Evolutionary conservation across 202 grass and related monocot genomes (phyloP).

Genomic region (Hordeum pubiflorum): DNA sequence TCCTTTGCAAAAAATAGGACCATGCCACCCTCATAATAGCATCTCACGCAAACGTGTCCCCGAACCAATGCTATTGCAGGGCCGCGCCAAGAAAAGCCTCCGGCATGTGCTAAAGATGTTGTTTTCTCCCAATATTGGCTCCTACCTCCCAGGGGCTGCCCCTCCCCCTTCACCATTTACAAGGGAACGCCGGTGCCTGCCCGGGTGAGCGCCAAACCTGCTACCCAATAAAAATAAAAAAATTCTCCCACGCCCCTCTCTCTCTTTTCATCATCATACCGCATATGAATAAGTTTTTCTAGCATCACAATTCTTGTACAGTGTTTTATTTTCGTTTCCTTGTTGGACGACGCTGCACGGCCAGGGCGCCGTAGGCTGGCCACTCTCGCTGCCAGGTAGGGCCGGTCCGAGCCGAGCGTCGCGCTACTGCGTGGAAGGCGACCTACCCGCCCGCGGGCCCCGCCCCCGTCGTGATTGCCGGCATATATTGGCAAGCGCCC

Average conservation of each 20-base stretch:
- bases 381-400: background rate
- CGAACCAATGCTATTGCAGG: background rate
- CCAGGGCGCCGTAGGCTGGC: background rate
- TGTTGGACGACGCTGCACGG: background rate
- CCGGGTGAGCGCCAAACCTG: background rate
- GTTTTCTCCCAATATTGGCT: background rate
- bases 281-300: background rate
- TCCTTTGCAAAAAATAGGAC: background rate
- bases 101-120: background rate
- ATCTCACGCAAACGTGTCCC: background rate
- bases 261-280: background rate
- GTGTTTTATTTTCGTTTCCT: background rate
- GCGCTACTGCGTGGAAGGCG: background rate
- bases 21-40: background rate
- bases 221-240: background rate
- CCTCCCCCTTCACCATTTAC: background rate
- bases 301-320: background rate
- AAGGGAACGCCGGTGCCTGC: background rate
- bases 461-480: background rate
- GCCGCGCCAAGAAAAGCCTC: background rate
- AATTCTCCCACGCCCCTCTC: background rate
- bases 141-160: background rate
- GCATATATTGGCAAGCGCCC: conserved; percentile 15
- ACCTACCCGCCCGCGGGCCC: background rate
- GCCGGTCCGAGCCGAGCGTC: background rate